phyloP scores from a whole-genome alignment of 352 stramenopile species.

The Thalassiosira livingstoniorum region DNA sequence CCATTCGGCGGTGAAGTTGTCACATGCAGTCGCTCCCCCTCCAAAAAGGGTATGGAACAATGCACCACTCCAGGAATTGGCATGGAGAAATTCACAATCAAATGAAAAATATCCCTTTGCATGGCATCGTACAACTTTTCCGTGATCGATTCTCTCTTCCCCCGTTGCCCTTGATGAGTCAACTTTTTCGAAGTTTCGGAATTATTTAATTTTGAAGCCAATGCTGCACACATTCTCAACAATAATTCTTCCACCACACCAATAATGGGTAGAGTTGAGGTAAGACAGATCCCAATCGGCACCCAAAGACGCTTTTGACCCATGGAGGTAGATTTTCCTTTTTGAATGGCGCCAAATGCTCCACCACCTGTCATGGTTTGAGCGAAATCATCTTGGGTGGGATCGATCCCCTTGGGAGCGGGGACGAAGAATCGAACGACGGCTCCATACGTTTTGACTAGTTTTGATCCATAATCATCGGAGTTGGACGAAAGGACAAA shows the following conservation, averaged over 20 bases:
- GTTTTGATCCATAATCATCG: constrained; percentile 79
- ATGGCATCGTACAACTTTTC: constrained; percentile 56
- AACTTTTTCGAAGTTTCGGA: neutral
- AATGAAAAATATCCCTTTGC: constrained; percentile 68
- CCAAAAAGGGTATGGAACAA: constrained; percentile 82
- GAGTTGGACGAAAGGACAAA: constrained; percentile 84
- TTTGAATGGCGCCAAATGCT: neutral
- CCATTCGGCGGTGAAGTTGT: constrained; percentile 67
- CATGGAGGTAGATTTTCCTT: constrained; percentile 5
- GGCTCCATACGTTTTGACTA: constrained; percentile 81
- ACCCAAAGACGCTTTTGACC: constrained; percentile 76
- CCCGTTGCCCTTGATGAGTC: neutral
- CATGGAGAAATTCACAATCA: constrained; percentile 80
- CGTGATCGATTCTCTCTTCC: constrained; percentile 6
- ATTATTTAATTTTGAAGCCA: constrained; percentile 44
- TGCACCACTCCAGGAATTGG: constrained; percentile 82
- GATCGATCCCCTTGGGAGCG: constrained; percentile 79
- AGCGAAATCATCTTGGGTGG: constrained; percentile 82
- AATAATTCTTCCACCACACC: constrained; percentile 82
- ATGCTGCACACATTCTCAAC: constrained; percentile 73
- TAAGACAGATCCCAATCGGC: constrained; percentile 81
- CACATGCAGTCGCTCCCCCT: constrained; percentile 78
- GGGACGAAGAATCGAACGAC: constrained; percentile 84
- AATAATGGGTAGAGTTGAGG: constrained; percentile 80
- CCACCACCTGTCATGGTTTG: constrained; percentile 55